Evolutionary conservation across 148 eudicot genomes (phyloP).

Genomic region (Euryodendron excelsum): DNA sequence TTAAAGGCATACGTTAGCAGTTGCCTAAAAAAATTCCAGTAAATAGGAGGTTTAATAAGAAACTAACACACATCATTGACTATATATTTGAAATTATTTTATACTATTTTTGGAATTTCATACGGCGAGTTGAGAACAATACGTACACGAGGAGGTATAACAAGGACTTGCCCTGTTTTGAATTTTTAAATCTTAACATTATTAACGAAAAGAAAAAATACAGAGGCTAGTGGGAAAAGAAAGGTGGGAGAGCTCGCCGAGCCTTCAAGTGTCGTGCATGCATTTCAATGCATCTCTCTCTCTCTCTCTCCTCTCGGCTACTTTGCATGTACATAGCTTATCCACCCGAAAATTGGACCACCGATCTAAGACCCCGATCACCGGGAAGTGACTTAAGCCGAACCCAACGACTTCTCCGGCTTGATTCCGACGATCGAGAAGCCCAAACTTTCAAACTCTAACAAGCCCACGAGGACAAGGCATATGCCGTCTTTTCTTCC

Average conservation of each 20-base stretch:
- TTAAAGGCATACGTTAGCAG: no score
- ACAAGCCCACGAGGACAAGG: not conserved
- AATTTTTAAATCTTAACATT: not conserved
- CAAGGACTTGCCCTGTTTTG: not conserved
- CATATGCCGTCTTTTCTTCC: not conserved
- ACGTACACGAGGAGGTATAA: not conserved
- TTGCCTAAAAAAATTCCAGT: no score
- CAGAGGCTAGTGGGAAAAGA: constrained; percentile 9
- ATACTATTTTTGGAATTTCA: not conserved
- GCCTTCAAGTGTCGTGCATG: constrained; percentile 58
- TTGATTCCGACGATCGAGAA: not conserved
- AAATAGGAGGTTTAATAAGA: no score
- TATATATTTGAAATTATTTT: no score
- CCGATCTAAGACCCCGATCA: constrained; percentile 5
- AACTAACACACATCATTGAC: no score
- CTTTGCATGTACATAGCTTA: constrained; percentile 6
- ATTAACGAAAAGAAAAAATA: not conserved
- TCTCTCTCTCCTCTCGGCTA: not conserved
- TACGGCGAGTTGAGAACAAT: not conserved
- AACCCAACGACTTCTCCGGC: not conserved
- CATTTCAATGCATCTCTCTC: constrained; percentile 19
- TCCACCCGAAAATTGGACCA: not conserved
- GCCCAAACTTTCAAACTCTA: not conserved
- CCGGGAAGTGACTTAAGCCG: constrained; percentile 4
- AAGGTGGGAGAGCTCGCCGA: constrained; percentile 27